phyloP scores from a whole-genome alignment of 2,329 filamentous ascomycete genomes.

The Clarireedia hainanense region DNA sequence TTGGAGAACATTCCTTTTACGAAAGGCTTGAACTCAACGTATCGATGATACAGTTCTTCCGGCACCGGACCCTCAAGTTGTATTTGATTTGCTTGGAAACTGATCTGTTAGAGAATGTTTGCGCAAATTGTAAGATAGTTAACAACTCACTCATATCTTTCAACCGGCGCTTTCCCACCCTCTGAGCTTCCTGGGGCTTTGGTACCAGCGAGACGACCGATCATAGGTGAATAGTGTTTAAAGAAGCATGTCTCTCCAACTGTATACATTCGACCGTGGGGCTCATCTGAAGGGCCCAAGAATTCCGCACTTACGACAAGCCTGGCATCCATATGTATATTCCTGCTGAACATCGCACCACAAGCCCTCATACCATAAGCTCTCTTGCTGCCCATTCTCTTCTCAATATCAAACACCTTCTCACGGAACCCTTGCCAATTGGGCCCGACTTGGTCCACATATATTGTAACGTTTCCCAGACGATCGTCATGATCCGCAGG shows the following conservation, averaged over 20 bases:
- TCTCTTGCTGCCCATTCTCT: conserved; percentile 78
- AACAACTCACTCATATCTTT: conserved; percentile 65
- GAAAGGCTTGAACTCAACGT: conserved; percentile 86
- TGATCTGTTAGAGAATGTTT: conserved; percentile 30
- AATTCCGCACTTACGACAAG: conserved; percentile 69
- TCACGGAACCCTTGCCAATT: conserved; percentile 62
- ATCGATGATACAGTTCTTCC: conserved; percentile 75
- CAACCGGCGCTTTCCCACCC: conserved; percentile 43
- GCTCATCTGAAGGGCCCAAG: conserved; percentile 67
- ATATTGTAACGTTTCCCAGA: conserved; percentile 75
- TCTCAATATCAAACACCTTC: conserved; percentile 63
- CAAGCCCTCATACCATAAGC: conserved; percentile 70
- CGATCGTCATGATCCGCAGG: conserved; percentile 78
- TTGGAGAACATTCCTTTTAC: conserved; percentile 83
- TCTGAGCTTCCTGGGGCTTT: conserved; percentile 53
- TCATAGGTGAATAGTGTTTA: conserved; percentile 82
- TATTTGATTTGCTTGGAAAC: conserved; percentile 89
- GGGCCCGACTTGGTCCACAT: conserved; percentile 51
- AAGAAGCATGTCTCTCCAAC: conserved; percentile 68
- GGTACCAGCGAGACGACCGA: conserved; percentile 70
- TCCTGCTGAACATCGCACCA: conserved; percentile 52
- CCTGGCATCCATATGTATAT: conserved; percentile 59
- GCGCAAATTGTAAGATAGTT: neutral
- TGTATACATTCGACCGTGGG: conserved; percentile 66
- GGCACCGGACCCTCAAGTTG: conserved; percentile 82